These are phyloP conservation scores for Elaeagnus macrophylla DNA, from an alignment of 306 rosid species.

Conservation along the genomic window DNA sequence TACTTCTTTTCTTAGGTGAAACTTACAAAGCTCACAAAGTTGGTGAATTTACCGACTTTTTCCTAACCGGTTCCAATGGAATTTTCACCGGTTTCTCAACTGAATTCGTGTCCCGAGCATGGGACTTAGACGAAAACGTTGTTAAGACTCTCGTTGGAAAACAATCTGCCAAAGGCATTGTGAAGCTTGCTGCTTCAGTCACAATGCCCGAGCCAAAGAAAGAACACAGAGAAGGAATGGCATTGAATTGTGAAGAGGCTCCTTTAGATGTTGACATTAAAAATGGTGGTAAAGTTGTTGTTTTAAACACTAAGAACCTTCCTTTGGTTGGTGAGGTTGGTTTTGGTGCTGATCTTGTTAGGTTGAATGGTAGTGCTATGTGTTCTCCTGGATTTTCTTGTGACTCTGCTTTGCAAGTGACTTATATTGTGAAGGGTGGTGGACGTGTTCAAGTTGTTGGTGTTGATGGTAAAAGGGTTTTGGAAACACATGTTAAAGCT, in stretches of 20 bases:
- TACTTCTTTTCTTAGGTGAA: constrained; percentile 63
- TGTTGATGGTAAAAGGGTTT: constrained; percentile 53
- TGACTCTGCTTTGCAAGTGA: constrained; percentile 73
- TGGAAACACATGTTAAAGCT: constrained; percentile 58
- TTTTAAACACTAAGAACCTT: constrained; percentile 67
- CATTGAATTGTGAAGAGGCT: constrained; percentile 71
- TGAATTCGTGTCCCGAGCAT: constrained; percentile 69
- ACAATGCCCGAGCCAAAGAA: constrained; percentile 45
- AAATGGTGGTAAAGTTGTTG: constrained; percentile 72
- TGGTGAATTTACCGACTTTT: constrained; percentile 73
- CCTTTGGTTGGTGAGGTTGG: constrained; percentile 81
- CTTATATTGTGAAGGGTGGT: constrained; percentile 63
- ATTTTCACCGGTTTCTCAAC: constrained; percentile 61
- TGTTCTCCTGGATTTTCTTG: constrained; percentile 79
- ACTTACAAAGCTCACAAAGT: constrained; percentile 69
- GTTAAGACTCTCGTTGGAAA: constrained; percentile 42
- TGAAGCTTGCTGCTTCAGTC: constrained; percentile 27
- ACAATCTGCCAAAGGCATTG: constrained; percentile 50
- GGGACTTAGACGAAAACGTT: constrained; percentile 51
- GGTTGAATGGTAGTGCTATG: constrained; percentile 70
- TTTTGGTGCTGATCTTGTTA: constrained; percentile 66
- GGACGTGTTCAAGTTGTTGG: constrained; percentile 75
- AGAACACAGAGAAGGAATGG: constrained; percentile 53
- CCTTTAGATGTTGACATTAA: constrained; percentile 62
- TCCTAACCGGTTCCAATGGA: constrained; percentile 55